Evolutionary conservation across 345 rosid genomes (phyloP), one percentile per base, ranked within the genome.

Genomic region (Punica granatum): DNA sequence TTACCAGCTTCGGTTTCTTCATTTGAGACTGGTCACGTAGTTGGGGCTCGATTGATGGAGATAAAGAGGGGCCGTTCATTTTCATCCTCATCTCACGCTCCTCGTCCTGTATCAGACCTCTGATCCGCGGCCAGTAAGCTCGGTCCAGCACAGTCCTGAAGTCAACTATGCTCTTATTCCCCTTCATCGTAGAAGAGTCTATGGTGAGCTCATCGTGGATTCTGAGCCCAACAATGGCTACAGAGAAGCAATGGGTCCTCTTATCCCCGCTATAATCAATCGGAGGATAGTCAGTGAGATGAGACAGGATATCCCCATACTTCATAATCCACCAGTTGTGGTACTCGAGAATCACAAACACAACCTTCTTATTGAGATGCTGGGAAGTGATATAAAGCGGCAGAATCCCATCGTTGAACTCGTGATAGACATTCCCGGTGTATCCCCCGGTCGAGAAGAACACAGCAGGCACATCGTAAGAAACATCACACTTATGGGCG

Each of bases 401-500:
- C 68, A 91, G 69, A 36, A 91, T 78, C 69, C 96, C 93, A 42
- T 91, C 96, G 74, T 91, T 89, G 59, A 91, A 88, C 76, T 91
- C 97, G 67, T 91, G 97, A 28, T 87, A 91, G 4, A 87, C 78
- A 64, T 91, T 91, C 34, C 97, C 97, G 0, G 97, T 91, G 60
- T 87, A 91, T 25, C 97, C 97, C 6, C 93, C 90, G 0, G 97
- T 89, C 0, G 93, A 91, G 80, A 89, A 91, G 80, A 91, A 78
- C 76, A 89, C 90, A 0, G 93, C 92, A 0, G 96, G 90, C 6
- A 84, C 96, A 49, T 83, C 77, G 37, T 91, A 88, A 28, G 51
- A 28, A 31, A 89, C 85, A 68, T 91, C 90, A 60, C 97, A 91
- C 5, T 12, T 68, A 62, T 43, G 79, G 37, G 34, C 34, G 30